phyloP scores from a whole-genome alignment of 192 early-diverging fungal genomes.

The Backusella luteola region DNA sequence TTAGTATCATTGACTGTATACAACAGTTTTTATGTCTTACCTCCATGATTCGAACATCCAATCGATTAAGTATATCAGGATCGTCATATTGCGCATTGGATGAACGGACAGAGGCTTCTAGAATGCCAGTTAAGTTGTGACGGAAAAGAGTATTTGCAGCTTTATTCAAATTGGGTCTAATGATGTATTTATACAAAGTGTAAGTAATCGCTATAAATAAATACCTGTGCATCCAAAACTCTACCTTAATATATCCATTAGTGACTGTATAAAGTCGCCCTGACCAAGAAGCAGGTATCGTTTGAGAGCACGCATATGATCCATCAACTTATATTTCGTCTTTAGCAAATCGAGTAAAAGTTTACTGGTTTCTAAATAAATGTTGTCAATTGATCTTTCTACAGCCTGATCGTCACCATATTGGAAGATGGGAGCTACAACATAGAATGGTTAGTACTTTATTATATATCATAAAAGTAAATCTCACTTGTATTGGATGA shows the following conservation, averaged over 20 bases:
- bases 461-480: no score
- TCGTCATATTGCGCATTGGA: slow-evolving; percentile 89
- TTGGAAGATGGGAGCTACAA: slow-evolving; percentile 39
- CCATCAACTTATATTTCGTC: slow-evolving; percentile 76
- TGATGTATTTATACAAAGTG: background rate
- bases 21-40: slow-evolving; percentile 28
- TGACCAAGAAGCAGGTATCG: slow-evolving; percentile 89
- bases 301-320: slow-evolving; percentile 85
- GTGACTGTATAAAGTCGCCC: slow-evolving; percentile 90
- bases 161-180: slow-evolving; percentile 54
- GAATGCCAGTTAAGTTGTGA: slow-evolving; percentile 83
- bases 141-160: slow-evolving; percentile 74
- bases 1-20: slow-evolving; percentile 15
- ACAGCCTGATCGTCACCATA: slow-evolving; percentile 71
- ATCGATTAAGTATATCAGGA: slow-evolving; percentile 67
- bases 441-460: no score
- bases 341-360: slow-evolving; percentile 81
- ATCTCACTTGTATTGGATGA: background rate
- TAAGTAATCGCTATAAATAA: background rate
- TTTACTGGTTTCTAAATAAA: slow-evolving; percentile 69
- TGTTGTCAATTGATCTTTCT: slow-evolving; percentile 71
- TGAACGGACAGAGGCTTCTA: slow-evolving; percentile 82
- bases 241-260: slow-evolving; percentile 85
- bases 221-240: background rate
- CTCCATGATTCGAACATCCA: slow-evolving; percentile 79